phyloP scores from a whole-genome alignment of 2,329 filamentous ascomycete species.

The Colletotrichum tabaci region DNA sequence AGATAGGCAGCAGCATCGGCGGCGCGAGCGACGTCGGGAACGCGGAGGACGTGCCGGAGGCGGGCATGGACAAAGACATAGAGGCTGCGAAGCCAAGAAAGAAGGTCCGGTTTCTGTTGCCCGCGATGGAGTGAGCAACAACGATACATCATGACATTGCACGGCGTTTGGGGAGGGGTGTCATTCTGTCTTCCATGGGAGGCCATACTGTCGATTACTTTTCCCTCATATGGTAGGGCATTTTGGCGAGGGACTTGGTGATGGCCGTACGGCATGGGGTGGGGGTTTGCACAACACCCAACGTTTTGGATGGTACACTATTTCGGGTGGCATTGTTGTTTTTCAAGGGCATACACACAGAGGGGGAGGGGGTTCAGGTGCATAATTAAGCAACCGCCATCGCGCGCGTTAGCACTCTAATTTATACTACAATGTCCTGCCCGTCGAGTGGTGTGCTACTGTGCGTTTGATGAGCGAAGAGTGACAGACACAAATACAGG shows the following conservation, averaged over 20 bases:
- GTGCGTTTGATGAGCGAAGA: not conserved
- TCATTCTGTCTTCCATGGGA: slow-evolving; percentile 45
- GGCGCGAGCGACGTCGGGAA: slow-evolving; percentile 50
- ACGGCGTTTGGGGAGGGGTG: slow-evolving; percentile 22
- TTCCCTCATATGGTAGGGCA: slow-evolving; percentile 10
- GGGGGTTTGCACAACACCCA: slow-evolving; percentile 30
- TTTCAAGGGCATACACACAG: slow-evolving; percentile 3
- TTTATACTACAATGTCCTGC: slow-evolving; percentile 11
- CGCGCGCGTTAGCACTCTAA: slow-evolving; percentile 19
- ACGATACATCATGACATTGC: slow-evolving; percentile 20
- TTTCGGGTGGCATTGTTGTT: not conserved
- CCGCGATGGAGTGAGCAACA: slow-evolving; percentile 53
- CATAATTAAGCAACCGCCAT: slow-evolving; percentile 24
- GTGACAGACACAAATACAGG: not conserved
- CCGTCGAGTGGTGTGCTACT: slow-evolving; percentile 1
- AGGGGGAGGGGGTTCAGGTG: not conserved
- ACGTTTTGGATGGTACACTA: slow-evolving; percentile 27
- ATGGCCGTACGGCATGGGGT: slow-evolving; percentile 24
- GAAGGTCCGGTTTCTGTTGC: slow-evolving; percentile 70
- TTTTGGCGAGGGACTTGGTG: not conserved
- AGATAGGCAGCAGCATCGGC: slow-evolving; percentile 54
- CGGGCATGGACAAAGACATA: slow-evolving; percentile 49
- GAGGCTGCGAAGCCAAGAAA: slow-evolving; percentile 67
- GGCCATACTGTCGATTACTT: slow-evolving; percentile 39
- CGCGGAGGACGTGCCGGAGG: slow-evolving; percentile 42